Base-by-base conservation (phyloP, 1,284 basidiomycete species). In the Ustilago xerochloae region DNA sequence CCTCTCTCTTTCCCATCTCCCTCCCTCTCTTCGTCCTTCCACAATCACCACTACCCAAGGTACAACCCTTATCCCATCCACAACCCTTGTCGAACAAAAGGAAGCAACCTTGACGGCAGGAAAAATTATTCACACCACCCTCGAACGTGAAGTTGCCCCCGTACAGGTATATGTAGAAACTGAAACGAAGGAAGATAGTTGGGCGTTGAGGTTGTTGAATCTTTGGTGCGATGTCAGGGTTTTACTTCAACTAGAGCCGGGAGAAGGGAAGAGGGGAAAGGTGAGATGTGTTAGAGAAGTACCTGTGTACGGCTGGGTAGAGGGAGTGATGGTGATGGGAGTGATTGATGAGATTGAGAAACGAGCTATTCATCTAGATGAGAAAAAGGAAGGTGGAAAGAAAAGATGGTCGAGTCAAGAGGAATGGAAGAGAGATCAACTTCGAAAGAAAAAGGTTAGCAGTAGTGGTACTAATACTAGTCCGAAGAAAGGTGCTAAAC, bases 131-230 rank as follows among this genome's bases (percentile, higher is more conserved):
- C 94, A 97, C 85, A 91, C 91, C 74, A 87, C 88, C 43, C 87
- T 97, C 16, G 93, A 97, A 81, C 86, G 87, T 20, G 91, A 93
- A 80, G 86, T 94, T 10, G 88, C 88, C 36, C 88, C 90, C 0
- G 88, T 89, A 29, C 88, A 56, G 26, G 58, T 72, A 22, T 30
- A 89, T 63, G 78, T 91, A 9, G 38, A 84, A 12, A 82, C 88
- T 0, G 84, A 77, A 0, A 89, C 88, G 0, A 69, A 85, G 0
- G 91, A 92, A 81, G 92, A 93, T 75, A 86, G 87, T 13, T 93
- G 91, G 90, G 92, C 88, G 7, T 80, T 92, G 54, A 87, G 89
- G 90, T 89, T 81, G 56, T 86, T 84, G 30, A 70, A 77, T 46
- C 46, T 78, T n/a, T 75, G 72, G 72, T 66, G 67, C 24, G 56